Percentiles rank a stretch among this genome's conserved stretches.
Evolutionary conservation across 805 yeast genomes (phyloP).

Genomic region (Ogataea pini): DNA sequence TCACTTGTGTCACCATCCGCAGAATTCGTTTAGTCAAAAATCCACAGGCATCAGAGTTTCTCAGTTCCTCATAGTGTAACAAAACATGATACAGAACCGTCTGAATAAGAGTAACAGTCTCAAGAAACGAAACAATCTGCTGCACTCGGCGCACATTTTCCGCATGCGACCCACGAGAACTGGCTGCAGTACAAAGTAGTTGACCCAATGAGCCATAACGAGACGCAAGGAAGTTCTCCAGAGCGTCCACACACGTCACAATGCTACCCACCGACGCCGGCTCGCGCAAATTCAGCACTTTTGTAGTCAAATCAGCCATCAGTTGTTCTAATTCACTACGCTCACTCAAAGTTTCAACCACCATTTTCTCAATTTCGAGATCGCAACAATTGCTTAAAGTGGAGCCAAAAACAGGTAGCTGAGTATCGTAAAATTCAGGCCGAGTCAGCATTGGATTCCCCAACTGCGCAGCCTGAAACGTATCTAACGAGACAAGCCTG

Average conservation of each 20-base stretch:
- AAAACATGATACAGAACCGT: conserved; percentile 45
- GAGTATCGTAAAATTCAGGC: conserved; percentile 50
- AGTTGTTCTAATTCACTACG: conserved; percentile 34
- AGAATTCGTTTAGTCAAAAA: conserved; percentile 41
- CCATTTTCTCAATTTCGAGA: conserved; percentile 42
- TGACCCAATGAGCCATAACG: conserved; percentile 38
- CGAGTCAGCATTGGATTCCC: conserved; percentile 49
- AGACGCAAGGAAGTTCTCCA: conserved; percentile 38
- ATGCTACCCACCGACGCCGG: conserved; percentile 41
- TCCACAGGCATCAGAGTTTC: conserved; percentile 38
- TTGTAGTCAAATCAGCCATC: conserved; percentile 37
- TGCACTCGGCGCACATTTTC: conserved; percentile 21
- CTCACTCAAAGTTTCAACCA: conserved; percentile 35
- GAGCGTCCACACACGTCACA: conserved; percentile 34
- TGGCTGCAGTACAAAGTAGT: conserved; percentile 7
- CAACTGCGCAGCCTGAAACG: conserved; percentile 43
- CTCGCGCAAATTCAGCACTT: conserved; percentile 43
- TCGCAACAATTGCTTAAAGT: conserved; percentile 40
- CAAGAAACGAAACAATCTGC: conserved; percentile 24
- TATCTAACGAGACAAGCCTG: conserved; percentile 47
- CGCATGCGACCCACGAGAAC: conserved; percentile 18
- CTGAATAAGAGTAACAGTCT: conserved; percentile 37
- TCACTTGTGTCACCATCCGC: conserved; percentile 33
- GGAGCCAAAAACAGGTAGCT: conserved; percentile 44
- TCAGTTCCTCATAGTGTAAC: conserved; percentile 38